Evolutionary conservation across 2,329 filamentous ascomycete genomes (phyloP).

Genomic region (Talaromyces rugulosus): DNA sequence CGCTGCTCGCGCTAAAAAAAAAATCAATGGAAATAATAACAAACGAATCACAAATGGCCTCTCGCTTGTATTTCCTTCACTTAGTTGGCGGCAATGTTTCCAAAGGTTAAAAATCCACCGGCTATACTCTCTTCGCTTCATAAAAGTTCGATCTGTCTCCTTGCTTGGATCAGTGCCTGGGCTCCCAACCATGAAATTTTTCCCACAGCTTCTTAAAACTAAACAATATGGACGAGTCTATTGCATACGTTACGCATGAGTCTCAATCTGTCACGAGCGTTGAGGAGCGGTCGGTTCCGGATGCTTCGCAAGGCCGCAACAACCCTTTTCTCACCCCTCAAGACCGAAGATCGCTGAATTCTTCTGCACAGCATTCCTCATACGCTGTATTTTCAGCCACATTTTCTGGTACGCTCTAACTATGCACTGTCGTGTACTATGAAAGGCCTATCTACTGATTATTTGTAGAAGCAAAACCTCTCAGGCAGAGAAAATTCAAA

Average conservation of each 20-base stretch:
- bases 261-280: background rate
- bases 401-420: slow-evolving; percentile 4
- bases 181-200: background rate
- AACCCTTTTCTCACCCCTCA: slow-evolving; percentile 12
- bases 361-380: slow-evolving; percentile 6
- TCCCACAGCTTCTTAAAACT: background rate
- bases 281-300: background rate
- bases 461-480: slow-evolving; percentile 9
- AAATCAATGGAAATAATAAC: background rate
- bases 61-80: background rate
- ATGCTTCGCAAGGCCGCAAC: background rate
- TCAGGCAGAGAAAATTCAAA: slow-evolving; percentile 12
- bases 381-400: background rate
- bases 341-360: slow-evolving; percentile 10
- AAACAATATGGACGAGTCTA: background rate
- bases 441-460: background rate
- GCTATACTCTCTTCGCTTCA: background rate
- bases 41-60: background rate
- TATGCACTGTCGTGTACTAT: background rate
- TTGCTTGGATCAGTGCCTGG: background rate
- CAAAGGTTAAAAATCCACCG: background rate
- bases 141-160: background rate
- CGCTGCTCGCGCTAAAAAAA: background rate
- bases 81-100: background rate
- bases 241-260: background rate